Base-by-base conservation (phyloP, 164 flowering plant species). In the Cinnamomum chago region DNA sequence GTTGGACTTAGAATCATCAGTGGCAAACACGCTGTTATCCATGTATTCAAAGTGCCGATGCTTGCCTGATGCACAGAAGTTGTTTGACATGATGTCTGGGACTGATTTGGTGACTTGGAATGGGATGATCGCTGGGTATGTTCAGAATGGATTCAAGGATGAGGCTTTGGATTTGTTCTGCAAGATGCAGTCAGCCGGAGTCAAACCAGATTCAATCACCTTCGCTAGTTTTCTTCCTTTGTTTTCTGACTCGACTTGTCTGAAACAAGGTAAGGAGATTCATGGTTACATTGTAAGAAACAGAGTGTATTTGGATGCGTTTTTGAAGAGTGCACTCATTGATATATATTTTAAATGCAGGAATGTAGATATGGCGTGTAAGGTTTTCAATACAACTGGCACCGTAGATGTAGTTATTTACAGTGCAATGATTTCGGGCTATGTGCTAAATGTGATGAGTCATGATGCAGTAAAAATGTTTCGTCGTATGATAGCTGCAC, bases 341-440 rank as follows among this genome's bases (percentile, higher is more conserved):
- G 95, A 90, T 74, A 71, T 88, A 74, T 95, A 89, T 81, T 86
- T 83, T 50, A 94, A 92, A 85, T 91, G 92, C 76, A 81, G 90
- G 82, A 77, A 89, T 75, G 84, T 86, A 51, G 82, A 85, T 62
- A 82, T 83, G 85, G 94, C 97, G 27, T 25, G 71, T 71, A 87
- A 83, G 22, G 79, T 91, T 62, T 92, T 89, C 70, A 22, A 78
- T 25, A 79, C 66, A 70, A 82, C 82, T 66, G 47, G 77, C 11
- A 66, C 71, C 17, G 50, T 80, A 58, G 97, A 94, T 83, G 79
- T 86, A 72, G 94, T 89, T 27, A 81, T 88, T 50, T 90, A 80
- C 81, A 86, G 96, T 20, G 83, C 95, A 1, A 87, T 94, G 92
- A 90, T 92, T 77, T 94, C 97, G 0, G 98, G 97, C 0, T 87